Percentiles rank a stretch among this genome's conserved stretches.
phyloP scores from a whole-genome alignment of 768 basidiomycete genomes.

The Hysterangium stoloniferum region DNA sequence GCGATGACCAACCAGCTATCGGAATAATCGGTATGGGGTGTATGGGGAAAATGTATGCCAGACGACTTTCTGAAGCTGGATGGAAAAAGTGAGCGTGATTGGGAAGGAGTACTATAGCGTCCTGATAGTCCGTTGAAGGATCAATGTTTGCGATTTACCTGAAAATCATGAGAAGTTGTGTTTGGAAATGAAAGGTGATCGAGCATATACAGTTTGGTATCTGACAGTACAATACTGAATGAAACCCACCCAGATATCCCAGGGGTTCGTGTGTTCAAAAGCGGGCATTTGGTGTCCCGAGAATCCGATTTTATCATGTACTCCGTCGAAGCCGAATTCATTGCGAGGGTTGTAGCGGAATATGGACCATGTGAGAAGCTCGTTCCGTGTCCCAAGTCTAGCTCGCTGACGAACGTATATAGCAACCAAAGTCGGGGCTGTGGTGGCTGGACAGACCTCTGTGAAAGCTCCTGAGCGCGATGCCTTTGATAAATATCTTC shows the following conservation, averaged over 20 bases:
- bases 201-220: background rate
- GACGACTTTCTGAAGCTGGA: conserved; percentile 65
- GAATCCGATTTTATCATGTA: conserved; percentile 92
- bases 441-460: conserved; percentile 93
- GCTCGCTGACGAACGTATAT: background rate
- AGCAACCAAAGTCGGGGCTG: conserved; percentile 90
- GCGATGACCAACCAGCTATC: conserved; percentile 60
- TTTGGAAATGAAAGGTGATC: conserved; percentile 50
- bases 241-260: conserved; percentile 36
- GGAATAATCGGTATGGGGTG: conserved; percentile 97
- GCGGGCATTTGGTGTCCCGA: conserved; percentile 85
- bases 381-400: background rate
- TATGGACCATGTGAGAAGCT: conserved; percentile 81
- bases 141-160: conserved; percentile 84
- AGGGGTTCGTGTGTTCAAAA: conserved; percentile 57
- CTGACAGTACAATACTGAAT: too few species aligned
- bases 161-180: conserved; percentile 59
- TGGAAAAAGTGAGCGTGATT: conserved; percentile 62
- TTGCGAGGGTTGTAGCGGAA: conserved; percentile 72
- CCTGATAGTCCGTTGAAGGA: conserved; percentile 37
- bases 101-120: background rate
- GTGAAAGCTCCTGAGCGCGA: conserved; percentile 90
- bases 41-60: conserved; percentile 95
- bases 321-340: conserved; percentile 87
- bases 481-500: conserved; percentile 86